Percentiles rank a stretch among this genome's conserved stretches.
phyloP scores from a whole-genome alignment of 257 asterid genomes.

The Petrea volubilis region DNA sequence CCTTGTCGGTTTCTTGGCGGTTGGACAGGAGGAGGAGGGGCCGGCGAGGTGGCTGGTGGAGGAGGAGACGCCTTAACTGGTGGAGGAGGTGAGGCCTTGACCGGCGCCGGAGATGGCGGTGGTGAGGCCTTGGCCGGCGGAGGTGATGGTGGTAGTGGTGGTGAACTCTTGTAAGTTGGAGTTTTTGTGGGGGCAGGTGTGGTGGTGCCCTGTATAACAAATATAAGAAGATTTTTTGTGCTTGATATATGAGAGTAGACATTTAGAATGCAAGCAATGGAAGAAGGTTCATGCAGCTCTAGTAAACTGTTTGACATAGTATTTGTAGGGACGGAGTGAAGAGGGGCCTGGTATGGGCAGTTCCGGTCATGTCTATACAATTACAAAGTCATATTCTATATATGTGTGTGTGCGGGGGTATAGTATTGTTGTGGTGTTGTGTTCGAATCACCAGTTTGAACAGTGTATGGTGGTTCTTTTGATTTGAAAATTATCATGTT shows the following conservation, averaged over 20 bases:
- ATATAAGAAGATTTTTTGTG: not conserved
- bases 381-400: no score
- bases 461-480: no score
- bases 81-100: slow-evolving; percentile 16
- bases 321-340: no score
- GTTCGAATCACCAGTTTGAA: no score
- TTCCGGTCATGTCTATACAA: no score
- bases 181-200: not conserved
- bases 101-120: slow-evolving; percentile 25
- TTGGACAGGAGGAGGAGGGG: slow-evolving; percentile 20
- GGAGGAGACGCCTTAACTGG: no score
- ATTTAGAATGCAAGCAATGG: not conserved
- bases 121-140: slow-evolving; percentile 23
- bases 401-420: no score
- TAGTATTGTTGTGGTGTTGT: no score
- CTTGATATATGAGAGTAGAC: not conserved
- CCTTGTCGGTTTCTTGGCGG: slow-evolving; percentile 44
- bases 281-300: no score
- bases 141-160: slow-evolving; percentile 29
- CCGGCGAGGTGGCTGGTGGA: slow-evolving; percentile 1
- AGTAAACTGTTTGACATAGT: no score
- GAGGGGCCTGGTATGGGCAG: no score
- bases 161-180: slow-evolving; percentile 15
- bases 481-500: no score
- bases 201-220: slow-evolving; percentile 13